Evolutionary conservation across 495 filamentous ascomycete species (phyloP).

Genomic region (Penicillium bialowiezense): DNA sequence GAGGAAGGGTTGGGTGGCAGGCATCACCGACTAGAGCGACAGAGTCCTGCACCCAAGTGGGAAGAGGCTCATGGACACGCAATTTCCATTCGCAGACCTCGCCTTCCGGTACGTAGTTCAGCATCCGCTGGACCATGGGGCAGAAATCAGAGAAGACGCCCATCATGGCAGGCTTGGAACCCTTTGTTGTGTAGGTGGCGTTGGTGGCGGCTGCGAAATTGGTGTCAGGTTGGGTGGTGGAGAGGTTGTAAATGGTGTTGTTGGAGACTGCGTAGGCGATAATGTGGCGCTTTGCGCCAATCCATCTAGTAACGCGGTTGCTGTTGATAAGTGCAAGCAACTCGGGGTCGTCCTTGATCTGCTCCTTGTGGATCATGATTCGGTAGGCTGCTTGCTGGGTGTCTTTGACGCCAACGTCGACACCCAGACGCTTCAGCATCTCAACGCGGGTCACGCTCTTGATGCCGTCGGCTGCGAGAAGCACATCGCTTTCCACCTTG

Average conservation of each 20-base stretch:
- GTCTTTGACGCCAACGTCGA: conserved; percentile 59
- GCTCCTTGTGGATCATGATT: conserved; percentile 70
- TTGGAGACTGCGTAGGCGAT: conserved; percentile 77
- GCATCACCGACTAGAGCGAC: conserved; percentile 76
- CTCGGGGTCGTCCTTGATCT: conserved; percentile 65
- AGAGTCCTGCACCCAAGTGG: conserved; percentile 64
- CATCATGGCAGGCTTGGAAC: conserved; percentile 66
- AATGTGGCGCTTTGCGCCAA: conserved; percentile 74
- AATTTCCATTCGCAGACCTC: conserved; percentile 83
- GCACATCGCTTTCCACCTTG: conserved; percentile 59
- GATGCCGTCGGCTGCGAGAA: conserved; percentile 73
- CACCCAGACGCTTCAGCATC: conserved; percentile 56
- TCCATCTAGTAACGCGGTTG: conserved; percentile 72
- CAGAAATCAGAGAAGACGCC: conserved; percentile 68
- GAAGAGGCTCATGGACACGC: conserved; percentile 64
- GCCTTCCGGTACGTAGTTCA: conserved; percentile 74
- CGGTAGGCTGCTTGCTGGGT: conserved; percentile 81
- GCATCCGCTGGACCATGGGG: conserved; percentile 67
- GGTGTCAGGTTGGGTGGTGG: conserved; percentile 68
- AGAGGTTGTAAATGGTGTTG: conserved; percentile 77
- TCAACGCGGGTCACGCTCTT: conserved; percentile 61
- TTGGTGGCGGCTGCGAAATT: conserved; percentile 71
- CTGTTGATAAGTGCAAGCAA: conserved; percentile 64
- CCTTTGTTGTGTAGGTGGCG: conserved; percentile 73
- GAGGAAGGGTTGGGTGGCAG: conserved; percentile 76